These are phyloP conservation scores for Acarospora socialis DNA, from an alignment of 2,329 filamentous ascomycete species.

Conservation along the genomic window DNA sequence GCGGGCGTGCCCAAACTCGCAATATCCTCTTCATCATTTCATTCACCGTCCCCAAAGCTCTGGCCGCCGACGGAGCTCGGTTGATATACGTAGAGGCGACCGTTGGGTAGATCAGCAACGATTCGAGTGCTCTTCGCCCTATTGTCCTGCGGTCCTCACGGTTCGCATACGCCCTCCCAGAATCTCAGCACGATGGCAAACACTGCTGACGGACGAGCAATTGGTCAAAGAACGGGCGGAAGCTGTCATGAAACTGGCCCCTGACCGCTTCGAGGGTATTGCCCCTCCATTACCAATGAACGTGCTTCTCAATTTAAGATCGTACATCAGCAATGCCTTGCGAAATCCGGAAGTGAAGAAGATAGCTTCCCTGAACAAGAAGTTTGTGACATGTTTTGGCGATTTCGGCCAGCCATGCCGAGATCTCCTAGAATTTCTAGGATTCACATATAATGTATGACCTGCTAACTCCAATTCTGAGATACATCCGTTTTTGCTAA, in stretches of 20 bases:
- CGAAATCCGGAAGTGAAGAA: constrained; percentile 34
- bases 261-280: constrained; percentile 40
- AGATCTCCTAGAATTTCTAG: constrained; percentile 41
- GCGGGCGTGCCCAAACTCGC: constrained; percentile 29
- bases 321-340: constrained; percentile 46
- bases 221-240: constrained; percentile 40
- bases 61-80: constrained; percentile 14
- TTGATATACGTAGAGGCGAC: constrained; percentile 17
- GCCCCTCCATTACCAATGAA: constrained; percentile 37
- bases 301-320: constrained; percentile 41
- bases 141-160: constrained; percentile 39
- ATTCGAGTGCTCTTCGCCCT: constrained; percentile 46
- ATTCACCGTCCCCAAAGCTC: too few relatives aligned
- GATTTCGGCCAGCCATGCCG: constrained; percentile 40
- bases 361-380: constrained; percentile 47
- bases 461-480: constrained; percentile 8
- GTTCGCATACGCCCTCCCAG: constrained; percentile 40
- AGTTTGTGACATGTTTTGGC: constrained; percentile 49
- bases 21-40: constrained; percentile 49
- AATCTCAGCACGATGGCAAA: constrained; percentile 33
- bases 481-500: not conserved
- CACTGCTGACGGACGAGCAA: constrained; percentile 39
- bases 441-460: constrained; percentile 37
- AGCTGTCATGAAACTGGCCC: constrained; percentile 35
- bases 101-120: constrained; percentile 28